Evolutionary conservation across 2,329 filamentous ascomycete genomes (phyloP).

Genomic region (Zymoseptoria ardabiliae): DNA sequence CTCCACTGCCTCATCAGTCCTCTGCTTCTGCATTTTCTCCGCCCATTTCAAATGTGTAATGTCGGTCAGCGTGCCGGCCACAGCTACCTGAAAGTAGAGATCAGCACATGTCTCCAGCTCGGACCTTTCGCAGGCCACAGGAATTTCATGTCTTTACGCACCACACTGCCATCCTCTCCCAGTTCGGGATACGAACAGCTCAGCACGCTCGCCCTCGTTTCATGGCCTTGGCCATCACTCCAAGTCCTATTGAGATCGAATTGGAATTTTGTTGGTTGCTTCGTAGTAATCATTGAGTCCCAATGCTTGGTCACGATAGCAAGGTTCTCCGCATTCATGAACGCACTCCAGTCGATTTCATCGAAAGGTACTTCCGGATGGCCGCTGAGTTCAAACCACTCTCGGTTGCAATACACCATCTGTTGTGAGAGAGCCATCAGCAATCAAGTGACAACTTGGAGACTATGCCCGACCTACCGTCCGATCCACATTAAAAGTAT

Average conservation of each 20-base stretch:
- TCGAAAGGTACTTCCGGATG: slow-evolving; percentile 32
- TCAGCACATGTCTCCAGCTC: background rate
- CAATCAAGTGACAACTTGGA: background rate
- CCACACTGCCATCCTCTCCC: slow-evolving; percentile 28
- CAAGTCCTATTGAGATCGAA: slow-evolving; percentile 30
- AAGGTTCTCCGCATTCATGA: slow-evolving; percentile 4
- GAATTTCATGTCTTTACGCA: background rate
- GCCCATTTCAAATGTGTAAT: slow-evolving; percentile 40
- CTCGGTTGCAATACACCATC: slow-evolving; percentile 39
- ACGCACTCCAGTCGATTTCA: slow-evolving; percentile 38
- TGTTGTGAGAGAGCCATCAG: background rate
- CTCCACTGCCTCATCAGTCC: slow-evolving; percentile 34
- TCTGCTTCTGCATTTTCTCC: slow-evolving; percentile 32
- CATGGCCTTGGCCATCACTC: slow-evolving; percentile 16
- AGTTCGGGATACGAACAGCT: slow-evolving; percentile 17
- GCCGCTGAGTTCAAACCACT: slow-evolving; percentile 44
- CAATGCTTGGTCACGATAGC: slow-evolving; percentile 2
- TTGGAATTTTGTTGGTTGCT: slow-evolving; percentile 36
- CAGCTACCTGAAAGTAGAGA: slow-evolving; percentile 11
- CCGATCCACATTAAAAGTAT: slow-evolving; percentile 14
- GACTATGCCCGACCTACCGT: slow-evolving; percentile 1
- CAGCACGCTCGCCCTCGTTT: slow-evolving; percentile 12
- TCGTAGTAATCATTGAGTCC: slow-evolving; percentile 6
- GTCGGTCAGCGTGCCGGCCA: slow-evolving; percentile 39
- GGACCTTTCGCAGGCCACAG: no score